Conservation (phyloP, 306 rosid species). For the Glycine soja region DNA sequence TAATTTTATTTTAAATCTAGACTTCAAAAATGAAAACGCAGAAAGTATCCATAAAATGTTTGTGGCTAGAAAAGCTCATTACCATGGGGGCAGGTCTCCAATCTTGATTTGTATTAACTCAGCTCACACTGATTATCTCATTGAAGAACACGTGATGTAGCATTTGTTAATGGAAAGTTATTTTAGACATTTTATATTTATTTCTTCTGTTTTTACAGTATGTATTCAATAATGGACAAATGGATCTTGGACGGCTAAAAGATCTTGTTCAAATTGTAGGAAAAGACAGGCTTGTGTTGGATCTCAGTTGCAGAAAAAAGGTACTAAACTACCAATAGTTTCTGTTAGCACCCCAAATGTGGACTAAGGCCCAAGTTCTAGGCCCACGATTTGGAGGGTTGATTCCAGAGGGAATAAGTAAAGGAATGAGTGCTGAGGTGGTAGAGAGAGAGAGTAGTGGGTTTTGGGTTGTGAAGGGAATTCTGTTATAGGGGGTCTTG, state of each 20-base stretch:
- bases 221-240: slow-evolving; percentile 89
- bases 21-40: slow-evolving; percentile 8
- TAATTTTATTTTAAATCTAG: not conserved
- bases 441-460: too few relatives aligned
- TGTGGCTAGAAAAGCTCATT: slow-evolving; percentile 12
- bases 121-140: not conserved
- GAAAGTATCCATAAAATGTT: slow-evolving; percentile 13
- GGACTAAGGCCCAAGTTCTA: too few relatives aligned
- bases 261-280: slow-evolving; percentile 83
- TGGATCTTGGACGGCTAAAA: slow-evolving; percentile 86
- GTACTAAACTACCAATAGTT: slow-evolving; percentile 49
- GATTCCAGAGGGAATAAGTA: too few relatives aligned
- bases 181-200: slow-evolving; percentile 8
- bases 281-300: slow-evolving; percentile 90
- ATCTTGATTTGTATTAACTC: slow-evolving; percentile 23
- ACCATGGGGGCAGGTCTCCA: not conserved
- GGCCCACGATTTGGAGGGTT: too few relatives aligned
- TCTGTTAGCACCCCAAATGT: too few relatives aligned
- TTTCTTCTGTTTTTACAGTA: slow-evolving; percentile 60
- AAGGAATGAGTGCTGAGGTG: too few relatives aligned
- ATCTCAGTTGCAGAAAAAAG: slow-evolving; percentile 96
- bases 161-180: not conserved
- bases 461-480: too few relatives aligned
- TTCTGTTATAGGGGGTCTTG: too few relatives aligned
- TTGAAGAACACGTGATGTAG: slow-evolving; percentile 15